A percentile compares a stretch with the other conserved stretches of the same genome.
Conservation (phyloP, 164 flowering plant genomes). For the Dillenia suffruticosa region DNA sequence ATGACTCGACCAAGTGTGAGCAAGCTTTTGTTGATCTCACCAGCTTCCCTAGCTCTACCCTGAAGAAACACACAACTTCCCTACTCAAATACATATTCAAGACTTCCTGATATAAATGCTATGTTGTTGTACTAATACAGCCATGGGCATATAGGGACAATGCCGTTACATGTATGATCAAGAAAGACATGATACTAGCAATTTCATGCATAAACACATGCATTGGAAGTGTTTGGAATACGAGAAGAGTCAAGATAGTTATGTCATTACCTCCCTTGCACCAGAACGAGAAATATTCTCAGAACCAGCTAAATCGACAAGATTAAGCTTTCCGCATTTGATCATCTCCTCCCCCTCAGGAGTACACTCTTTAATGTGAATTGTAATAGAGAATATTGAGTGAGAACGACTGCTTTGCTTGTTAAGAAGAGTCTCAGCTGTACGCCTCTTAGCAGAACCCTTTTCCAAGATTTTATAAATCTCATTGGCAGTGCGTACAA, state of each 20-base stretch:
- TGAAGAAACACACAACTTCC: constrained; percentile 18
- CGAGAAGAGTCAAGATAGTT: too few relatives aligned
- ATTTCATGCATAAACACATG: too few relatives aligned
- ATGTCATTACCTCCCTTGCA: constrained; percentile 54
- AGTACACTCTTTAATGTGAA: constrained; percentile 73
- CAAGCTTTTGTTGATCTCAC: constrained; percentile 86
- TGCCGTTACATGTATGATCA: too few relatives aligned
- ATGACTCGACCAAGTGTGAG: constrained; percentile 80
- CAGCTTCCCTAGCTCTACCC: constrained; percentile 87
- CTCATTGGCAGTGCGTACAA: constrained; percentile 66
- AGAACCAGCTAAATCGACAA: constrained; percentile 82
- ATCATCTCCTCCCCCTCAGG: constrained; percentile 86
- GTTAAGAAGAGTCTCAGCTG: constrained; percentile 82
- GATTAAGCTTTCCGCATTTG: constrained; percentile 74
- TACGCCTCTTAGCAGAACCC: constrained; percentile 78
- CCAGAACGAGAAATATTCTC: constrained; percentile 85
- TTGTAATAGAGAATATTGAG: constrained; percentile 72
- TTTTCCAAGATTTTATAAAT: constrained; percentile 72
- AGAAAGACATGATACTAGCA: too few relatives aligned
- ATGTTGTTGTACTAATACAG: too few relatives aligned
- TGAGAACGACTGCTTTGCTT: constrained; percentile 85
- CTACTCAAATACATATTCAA: too few relatives aligned
- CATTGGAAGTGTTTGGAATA: too few relatives aligned
- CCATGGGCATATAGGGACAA: too few relatives aligned
- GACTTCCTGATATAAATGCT: too few relatives aligned